phyloP scores from a whole-genome alignment of 2,329 filamentous ascomycete species.

The Penicillium sp. region DNA sequence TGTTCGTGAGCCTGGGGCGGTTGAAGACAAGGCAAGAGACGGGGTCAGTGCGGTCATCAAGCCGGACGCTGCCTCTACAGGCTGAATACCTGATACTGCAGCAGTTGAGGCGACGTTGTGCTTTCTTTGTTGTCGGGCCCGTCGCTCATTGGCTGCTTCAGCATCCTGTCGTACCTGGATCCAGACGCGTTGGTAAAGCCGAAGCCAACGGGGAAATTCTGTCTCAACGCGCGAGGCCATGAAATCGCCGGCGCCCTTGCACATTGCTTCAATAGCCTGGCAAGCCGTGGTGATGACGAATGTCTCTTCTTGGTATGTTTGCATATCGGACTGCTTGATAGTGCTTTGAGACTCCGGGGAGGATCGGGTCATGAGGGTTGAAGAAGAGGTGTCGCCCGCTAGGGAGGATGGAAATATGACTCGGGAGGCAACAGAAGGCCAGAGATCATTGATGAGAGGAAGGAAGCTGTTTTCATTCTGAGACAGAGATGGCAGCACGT shows the following conservation, averaged over 20 bases:
- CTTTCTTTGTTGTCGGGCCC: constrained; percentile 23
- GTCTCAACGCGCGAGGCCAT: constrained; percentile 72
- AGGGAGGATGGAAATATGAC: constrained; percentile 48
- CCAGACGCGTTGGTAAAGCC: constrained; percentile 45
- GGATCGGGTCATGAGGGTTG: constrained; percentile 23
- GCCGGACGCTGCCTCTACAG: neutral
- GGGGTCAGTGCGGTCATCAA: constrained; percentile 9
- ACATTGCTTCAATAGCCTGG: constrained; percentile 68
- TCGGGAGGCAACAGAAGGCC: constrained; percentile 69
- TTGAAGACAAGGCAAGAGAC: constrained; percentile 25
- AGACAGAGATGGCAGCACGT: constrained; percentile 70
- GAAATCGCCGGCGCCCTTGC: constrained; percentile 75
- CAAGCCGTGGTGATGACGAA: constrained; percentile 69
- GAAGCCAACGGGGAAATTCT: constrained; percentile 58
- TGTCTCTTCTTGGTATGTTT: constrained; percentile 41
- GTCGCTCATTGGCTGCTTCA: constrained; percentile 39
- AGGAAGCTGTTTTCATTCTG: constrained; percentile 80
- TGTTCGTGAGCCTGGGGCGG: constrained; percentile 26
- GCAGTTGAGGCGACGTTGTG: neutral
- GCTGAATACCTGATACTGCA: neutral
- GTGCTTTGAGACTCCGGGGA: constrained; percentile 56
- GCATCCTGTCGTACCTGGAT: constrained; percentile 40
- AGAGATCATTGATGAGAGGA: constrained; percentile 85
- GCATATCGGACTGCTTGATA: constrained; percentile 49
- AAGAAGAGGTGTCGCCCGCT: constrained; percentile 56